Conservation (phyloP, 257 asterid species). For the Echites panduratus region DNA sequence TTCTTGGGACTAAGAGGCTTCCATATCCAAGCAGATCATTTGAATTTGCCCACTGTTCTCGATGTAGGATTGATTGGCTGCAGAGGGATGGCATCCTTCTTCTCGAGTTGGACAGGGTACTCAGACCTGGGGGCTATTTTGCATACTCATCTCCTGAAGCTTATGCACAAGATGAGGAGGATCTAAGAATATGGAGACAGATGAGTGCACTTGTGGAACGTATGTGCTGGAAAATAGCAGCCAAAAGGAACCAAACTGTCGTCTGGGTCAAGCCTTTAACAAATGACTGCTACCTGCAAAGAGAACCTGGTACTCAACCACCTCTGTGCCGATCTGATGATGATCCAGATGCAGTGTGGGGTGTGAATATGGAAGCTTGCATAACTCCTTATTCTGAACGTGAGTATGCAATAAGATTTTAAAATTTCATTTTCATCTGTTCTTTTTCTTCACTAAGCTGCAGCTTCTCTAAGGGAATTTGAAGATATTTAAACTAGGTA, state of each 20-base stretch:
- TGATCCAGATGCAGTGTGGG: slow-evolving; percentile 94
- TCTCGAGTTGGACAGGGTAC: slow-evolving; percentile 86
- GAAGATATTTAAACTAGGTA: not conserved
- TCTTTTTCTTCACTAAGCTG: not conserved
- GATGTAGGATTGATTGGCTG: slow-evolving; percentile 95
- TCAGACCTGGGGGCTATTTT: slow-evolving; percentile 94
- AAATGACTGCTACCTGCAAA: slow-evolving; percentile 64
- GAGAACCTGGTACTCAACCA: slow-evolving; percentile 77
- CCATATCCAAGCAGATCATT: slow-evolving; percentile 97
- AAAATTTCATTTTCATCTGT: not conserved
- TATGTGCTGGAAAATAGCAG: slow-evolving; percentile 94
- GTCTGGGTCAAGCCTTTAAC: slow-evolving; percentile 90
- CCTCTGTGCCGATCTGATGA: slow-evolving; percentile 83
- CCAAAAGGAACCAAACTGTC: slow-evolving; percentile 76
- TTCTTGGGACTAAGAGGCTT: slow-evolving; percentile 93
- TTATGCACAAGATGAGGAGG: slow-evolving; percentile 93
- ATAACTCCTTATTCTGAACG: slow-evolving; percentile 88
- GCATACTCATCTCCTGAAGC: slow-evolving; percentile 96
- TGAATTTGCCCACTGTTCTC: slow-evolving; percentile 92
- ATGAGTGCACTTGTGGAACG: slow-evolving; percentile 87
- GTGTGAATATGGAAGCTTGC: slow-evolving; percentile 82
- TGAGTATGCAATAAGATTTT: slow-evolving; percentile 34
- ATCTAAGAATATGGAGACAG: slow-evolving; percentile 72
- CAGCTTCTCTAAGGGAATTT: not conserved
- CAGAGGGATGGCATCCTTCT: slow-evolving; percentile 92